phyloP scores from a whole-genome alignment of 2,329 filamentous ascomycete species.

The Pseudopyrenochaeta lycopersici region DNA sequence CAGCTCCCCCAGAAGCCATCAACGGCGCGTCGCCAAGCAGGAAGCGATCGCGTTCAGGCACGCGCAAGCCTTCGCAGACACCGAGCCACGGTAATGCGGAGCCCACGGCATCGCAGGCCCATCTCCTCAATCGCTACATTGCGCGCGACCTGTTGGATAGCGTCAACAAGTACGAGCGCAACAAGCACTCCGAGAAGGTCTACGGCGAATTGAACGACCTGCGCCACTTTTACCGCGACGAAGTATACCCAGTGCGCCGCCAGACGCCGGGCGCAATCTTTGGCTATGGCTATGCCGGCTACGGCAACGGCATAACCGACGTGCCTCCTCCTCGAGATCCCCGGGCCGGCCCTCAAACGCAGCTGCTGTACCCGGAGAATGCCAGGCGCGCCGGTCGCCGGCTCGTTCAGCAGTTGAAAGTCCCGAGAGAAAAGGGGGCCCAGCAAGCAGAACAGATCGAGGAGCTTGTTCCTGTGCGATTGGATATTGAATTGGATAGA shows the following conservation, averaged over 20 bases:
- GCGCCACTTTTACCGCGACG: slow-evolving; percentile 37
- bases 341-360: slow-evolving; percentile 55
- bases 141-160: slow-evolving; percentile 69
- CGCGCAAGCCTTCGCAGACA: slow-evolving; percentile 57
- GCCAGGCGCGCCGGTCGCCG: slow-evolving; percentile 80
- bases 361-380: slow-evolving; percentile 80
- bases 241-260: slow-evolving; percentile 67
- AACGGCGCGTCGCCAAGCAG: slow-evolving; percentile 62
- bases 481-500: slow-evolving; percentile 96
- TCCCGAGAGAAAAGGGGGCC: slow-evolving; percentile 78
- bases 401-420: slow-evolving; percentile 75
- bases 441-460: slow-evolving; percentile 94
- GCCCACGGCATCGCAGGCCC: slow-evolving; percentile 46
- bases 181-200: slow-evolving; percentile 67
- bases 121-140: slow-evolving; percentile 70
- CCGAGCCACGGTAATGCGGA: slow-evolving; percentile 46
- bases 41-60: slow-evolving; percentile 69
- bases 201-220: slow-evolving; percentile 60
- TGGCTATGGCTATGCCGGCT: slow-evolving; percentile 82
- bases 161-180: slow-evolving; percentile 61
- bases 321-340: slow-evolving; percentile 53
- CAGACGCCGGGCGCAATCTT: slow-evolving; percentile 68
- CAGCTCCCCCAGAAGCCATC: slow-evolving; percentile 47
- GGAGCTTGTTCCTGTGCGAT: slow-evolving; percentile 86
- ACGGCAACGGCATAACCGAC: slow-evolving; percentile 85